Base-by-base conservation (phyloP, 148 eudicot genomes). In the Mesembryanthemum crystallinum region DNA sequence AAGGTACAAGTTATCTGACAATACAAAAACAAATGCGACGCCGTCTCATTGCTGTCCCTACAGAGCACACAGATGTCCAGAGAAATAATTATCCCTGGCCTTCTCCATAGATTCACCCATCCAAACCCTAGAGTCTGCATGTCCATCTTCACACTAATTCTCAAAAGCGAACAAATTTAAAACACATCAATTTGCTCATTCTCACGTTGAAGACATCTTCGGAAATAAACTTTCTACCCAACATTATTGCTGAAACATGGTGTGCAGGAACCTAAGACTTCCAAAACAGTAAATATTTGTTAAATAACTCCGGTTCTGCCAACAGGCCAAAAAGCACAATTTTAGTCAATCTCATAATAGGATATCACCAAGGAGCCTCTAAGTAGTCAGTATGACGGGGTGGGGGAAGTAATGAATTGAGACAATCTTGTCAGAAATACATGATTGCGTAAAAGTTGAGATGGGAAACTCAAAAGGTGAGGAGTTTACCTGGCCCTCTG, bases 401-500 rank as follows among this genome's bases (percentile, higher is more conserved):
- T 3, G 42, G 5, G 15, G 5, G 13, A 17, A 1, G 4, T 54
- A 15, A 54, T 54, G 23, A 54, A 54, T 17, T 54, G 59, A 15
- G 1, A 54, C 2, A 54, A 20, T 18, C 47, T 35, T 33, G 67
- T 28, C 4, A 6, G 17, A 63, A 1, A 30, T 28, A 28, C 12
- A 1, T 10, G 7, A 14, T 17, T 32, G 4, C 32, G 42, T 5
- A 67, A 7, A 45, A 45, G 49, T 6, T 45, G 12, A 43, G 49
- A 43, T 10, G 49, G 49, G 49, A 55, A 5, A 28, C 35, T 54
- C 8, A 58, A 24, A 76, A 15, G 35, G 3, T 57, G 70, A 67
- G 43, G 76, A 24, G 30, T 43, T 69, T 82, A 92, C 97, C 72
- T 83, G 86, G 76, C 88, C 82, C 57, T 79, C 77, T 60, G 96